Evolutionary conservation across 495 filamentous ascomycete species (phyloP), one percentile per base, ranked within the genome.

Genomic region (Tuber melanosporum): DNA sequence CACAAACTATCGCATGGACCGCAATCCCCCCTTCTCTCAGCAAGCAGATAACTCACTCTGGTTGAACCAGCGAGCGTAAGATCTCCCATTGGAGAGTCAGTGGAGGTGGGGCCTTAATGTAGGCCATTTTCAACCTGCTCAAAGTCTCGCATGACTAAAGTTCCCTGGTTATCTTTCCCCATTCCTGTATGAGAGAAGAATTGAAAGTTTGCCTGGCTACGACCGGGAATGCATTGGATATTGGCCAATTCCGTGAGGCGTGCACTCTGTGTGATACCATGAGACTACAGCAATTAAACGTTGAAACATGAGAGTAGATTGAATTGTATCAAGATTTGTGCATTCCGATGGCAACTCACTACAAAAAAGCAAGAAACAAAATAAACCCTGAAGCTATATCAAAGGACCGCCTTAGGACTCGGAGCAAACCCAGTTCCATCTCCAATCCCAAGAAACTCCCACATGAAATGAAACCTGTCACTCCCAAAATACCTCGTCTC

Each of bases 401-500:
- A 66, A 66, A 66, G 57, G 4, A 36, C 26, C 14, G 57, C 12
- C 32, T 6, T 66, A 9, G 26, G 4, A 8, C 57, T 66, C 26
- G 57, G 57, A 66, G 12, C 26, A 19, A 66, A 66, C 71, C 62
- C 32, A 42, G 41, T 12, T 70, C 77, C 77, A 73, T 41, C 49
- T 32, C 70, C 36, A 72, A 80, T 74, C 32, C 20, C 78, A 66
- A 86, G 77, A 75, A 84, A 85, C 39, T 80, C 73, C 72, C 74
- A 83, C 76, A 83, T 83, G 79, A 74, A 80, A 73, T 82, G 84
- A 66, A 84, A 92, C 85, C 91, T 86, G 85, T 93, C 92, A 84
- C 91, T 93, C 3, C 92, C 92, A 83, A 94, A 94, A 83, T 93
- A 93, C 4, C 91, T 90, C 85, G 92, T 90, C 73, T 85, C 86